phyloP scores from a whole-genome alignment of 2,329 filamentous ascomycete species.

The Xylaria sp. region DNA sequence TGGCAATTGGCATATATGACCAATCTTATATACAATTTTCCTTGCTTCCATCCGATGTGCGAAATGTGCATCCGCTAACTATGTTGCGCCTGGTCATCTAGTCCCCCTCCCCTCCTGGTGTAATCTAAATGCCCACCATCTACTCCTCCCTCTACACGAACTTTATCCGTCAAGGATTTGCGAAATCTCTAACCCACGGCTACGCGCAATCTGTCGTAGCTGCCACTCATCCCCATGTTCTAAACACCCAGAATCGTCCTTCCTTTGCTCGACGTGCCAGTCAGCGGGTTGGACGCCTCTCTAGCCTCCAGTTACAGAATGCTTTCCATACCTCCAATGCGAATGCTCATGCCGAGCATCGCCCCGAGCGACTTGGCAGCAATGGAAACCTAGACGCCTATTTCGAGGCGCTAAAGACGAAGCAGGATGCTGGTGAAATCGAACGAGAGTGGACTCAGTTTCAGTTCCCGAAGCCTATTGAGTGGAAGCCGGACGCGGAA shows the following conservation, averaged over 20 bases:
- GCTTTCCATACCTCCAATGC: constrained; percentile 71
- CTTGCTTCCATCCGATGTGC: background rate
- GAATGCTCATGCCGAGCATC: constrained; percentile 61
- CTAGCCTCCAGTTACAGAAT: constrained; percentile 73
- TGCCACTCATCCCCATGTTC: constrained; percentile 80
- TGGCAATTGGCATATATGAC: background rate
- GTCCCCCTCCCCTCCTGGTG: constrained; percentile 64
- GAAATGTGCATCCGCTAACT: constrained; percentile 9
- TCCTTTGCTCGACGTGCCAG: constrained; percentile 65
- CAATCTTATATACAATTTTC: background rate
- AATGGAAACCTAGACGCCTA: constrained; percentile 84
- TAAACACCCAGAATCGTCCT: constrained; percentile 73
- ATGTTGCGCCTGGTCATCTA: constrained; percentile 41
- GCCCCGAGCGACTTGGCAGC: constrained; percentile 54
- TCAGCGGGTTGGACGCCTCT: constrained; percentile 60
- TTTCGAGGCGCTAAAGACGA: constrained; percentile 86
- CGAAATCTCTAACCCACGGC: constrained; percentile 96
- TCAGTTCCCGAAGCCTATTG: constrained; percentile 85
- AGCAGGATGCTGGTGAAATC: constrained; percentile 53
- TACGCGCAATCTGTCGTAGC: constrained; percentile 98
- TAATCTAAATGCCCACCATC: constrained; percentile 89
- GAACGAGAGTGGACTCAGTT: constrained; percentile 91
- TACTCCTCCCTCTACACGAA: constrained; percentile 72
- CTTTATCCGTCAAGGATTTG: constrained; percentile 96
- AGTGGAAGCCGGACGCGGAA: constrained; percentile 75